Conservation (phyloP, 768 basidiomycete species). For the Hysterangium stoloniferum region DNA sequence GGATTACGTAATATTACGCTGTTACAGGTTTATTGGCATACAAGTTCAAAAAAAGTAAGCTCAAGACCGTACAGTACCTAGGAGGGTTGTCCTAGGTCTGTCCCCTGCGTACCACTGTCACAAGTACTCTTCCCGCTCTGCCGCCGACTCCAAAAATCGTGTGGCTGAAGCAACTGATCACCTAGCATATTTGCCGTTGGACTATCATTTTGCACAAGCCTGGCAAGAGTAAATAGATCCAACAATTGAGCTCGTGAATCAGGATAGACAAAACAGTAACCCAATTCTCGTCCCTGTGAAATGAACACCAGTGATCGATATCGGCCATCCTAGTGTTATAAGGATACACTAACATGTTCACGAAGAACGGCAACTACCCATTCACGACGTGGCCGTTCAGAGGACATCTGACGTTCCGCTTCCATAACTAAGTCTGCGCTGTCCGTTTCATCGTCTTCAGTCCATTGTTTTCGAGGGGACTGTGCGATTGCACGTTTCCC, state of each 20-base stretch:
- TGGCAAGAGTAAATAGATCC: slow-evolving; percentile 42
- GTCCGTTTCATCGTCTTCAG: slow-evolving; percentile 34
- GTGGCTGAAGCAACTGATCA: background rate
- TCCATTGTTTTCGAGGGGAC: slow-evolving; percentile 40
- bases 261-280: slow-evolving; percentile 61
- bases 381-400: slow-evolving; percentile 21
- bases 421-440: slow-evolving; percentile 15
- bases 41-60: no score
- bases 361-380: slow-evolving; percentile 46
- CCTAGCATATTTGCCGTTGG: background rate
- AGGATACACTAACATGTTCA: slow-evolving; percentile 43
- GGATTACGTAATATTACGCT: no score
- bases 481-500: slow-evolving; percentile 23
- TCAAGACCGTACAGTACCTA: no score
- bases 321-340: slow-evolving; percentile 6
- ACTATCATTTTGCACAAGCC: slow-evolving; percentile 25
- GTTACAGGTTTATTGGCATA: no score
- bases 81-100: no score
- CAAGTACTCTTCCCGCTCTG: no score
- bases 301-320: slow-evolving; percentile 6
- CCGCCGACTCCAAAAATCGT: slow-evolving; percentile 9
- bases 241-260: slow-evolving; percentile 66
- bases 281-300: slow-evolving; percentile 45
- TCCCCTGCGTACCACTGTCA: no score
- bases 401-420: slow-evolving; percentile 11